phyloP scores from a whole-genome alignment of 2,329 filamentous ascomycete genomes.

The Coniella vitis region DNA sequence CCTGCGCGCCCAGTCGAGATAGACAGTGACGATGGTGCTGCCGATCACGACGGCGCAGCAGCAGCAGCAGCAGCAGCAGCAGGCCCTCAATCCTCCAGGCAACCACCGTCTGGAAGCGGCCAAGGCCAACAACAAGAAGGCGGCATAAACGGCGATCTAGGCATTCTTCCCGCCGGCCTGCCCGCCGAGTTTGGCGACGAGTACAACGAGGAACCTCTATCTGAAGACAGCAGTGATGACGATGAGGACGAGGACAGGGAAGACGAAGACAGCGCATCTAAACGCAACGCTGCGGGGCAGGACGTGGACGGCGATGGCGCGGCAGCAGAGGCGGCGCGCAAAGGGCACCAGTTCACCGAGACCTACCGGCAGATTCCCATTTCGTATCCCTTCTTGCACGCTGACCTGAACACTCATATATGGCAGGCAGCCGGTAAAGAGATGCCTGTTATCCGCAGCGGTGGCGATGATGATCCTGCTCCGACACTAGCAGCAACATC shows the following conservation, averaged over 20 bases:
- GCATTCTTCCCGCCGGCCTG: constrained; percentile 11
- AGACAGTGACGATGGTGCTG: constrained; percentile 5
- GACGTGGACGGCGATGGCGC: background rate
- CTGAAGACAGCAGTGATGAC: constrained; percentile 18
- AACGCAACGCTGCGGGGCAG: constrained; percentile 15
- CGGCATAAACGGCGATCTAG: constrained; percentile 1
- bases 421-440: constrained; percentile 31
- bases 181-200: constrained; percentile 18
- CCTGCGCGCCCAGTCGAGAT: constrained; percentile 6
- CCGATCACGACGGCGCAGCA: no score
- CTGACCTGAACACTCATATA: constrained; percentile 39
- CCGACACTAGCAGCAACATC: constrained; percentile 8
- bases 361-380: constrained; percentile 29
- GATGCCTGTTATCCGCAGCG: constrained; percentile 12
- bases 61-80: background rate
- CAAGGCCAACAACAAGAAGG: background rate
- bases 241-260: constrained; percentile 10
- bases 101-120: no score
- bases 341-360: constrained; percentile 25
- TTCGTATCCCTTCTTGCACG: constrained; percentile 30
- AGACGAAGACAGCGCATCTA: constrained; percentile 18
- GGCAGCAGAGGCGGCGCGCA: background rate
- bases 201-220: constrained; percentile 17
- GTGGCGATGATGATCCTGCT: constrained; percentile 19
- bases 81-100: background rate